Conservation (phyloP, 2,329 filamentous ascomycete species). For the Volutella citrinella region DNA sequence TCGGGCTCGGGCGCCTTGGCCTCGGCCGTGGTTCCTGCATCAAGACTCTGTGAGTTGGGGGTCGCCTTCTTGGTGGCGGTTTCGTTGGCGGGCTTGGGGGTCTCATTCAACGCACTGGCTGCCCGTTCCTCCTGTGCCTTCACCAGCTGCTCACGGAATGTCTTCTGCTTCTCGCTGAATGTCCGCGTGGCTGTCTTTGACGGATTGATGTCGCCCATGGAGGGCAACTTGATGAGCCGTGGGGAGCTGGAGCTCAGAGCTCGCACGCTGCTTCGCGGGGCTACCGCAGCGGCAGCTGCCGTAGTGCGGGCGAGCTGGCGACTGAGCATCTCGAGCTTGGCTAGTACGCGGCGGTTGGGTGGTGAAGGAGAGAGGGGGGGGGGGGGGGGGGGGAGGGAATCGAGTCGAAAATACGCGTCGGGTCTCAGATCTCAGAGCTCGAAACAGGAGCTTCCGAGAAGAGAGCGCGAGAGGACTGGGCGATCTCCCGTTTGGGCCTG, state of each 20-base stretch:
- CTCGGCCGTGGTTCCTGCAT: slow-evolving; percentile 49
- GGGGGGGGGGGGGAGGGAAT: slow-evolving; percentile 7
- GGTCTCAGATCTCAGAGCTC: no score
- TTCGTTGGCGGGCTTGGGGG: slow-evolving; percentile 40
- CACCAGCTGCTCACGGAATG: slow-evolving; percentile 79
- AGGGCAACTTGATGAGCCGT: slow-evolving; percentile 56
- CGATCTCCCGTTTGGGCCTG: slow-evolving; percentile 15
- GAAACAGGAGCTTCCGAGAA: no score
- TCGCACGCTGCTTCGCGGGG: slow-evolving; percentile 48
- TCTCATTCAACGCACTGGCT: slow-evolving; percentile 67
- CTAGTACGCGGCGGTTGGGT: slow-evolving; percentile 15
- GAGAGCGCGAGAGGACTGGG: slow-evolving; percentile 22
- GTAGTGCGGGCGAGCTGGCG: slow-evolving; percentile 49
- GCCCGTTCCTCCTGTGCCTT: slow-evolving; percentile 77
- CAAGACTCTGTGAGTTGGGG: slow-evolving; percentile 34
- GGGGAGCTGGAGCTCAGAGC: slow-evolving; percentile 55
- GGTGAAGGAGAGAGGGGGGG: slow-evolving; percentile 8
- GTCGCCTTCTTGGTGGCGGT: slow-evolving; percentile 41
- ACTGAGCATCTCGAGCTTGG: slow-evolving; percentile 42
- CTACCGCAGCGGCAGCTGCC: slow-evolving; percentile 37
- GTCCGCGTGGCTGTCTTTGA: slow-evolving; percentile 62
- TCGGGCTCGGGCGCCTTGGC: slow-evolving; percentile 52
- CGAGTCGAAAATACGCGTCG: no score
- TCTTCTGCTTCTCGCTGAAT: slow-evolving; percentile 81
- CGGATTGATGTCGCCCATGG: slow-evolving; percentile 76